Conservation (phyloP, 306 rosid species). For the Sesbania bispinosa region DNA sequence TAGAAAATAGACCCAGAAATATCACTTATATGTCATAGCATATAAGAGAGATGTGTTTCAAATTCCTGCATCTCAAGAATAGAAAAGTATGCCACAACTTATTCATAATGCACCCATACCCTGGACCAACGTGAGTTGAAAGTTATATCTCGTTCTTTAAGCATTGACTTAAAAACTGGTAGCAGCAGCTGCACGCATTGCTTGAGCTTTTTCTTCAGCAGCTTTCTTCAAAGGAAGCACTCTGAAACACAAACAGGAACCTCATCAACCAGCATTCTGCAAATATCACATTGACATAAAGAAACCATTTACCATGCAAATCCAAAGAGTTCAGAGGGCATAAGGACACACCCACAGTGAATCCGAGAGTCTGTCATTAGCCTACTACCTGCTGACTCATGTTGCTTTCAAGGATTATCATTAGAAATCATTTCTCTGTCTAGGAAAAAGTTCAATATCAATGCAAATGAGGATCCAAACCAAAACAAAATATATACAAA, state of each 20-base stretch:
- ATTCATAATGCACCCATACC: too few species aligned
- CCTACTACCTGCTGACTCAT: slow-evolving; percentile 82
- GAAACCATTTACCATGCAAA: slow-evolving; percentile 52
- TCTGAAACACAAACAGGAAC: slow-evolving; percentile 47
- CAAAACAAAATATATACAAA: slow-evolving; percentile 35
- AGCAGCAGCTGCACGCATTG: slow-evolving; percentile 60
- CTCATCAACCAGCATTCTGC: slow-evolving; percentile 30
- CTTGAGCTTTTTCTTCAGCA: slow-evolving; percentile 83
- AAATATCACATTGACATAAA: slow-evolving; percentile 16
- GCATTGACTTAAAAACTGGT: slow-evolving; percentile 77
- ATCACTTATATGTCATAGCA: too few species aligned
- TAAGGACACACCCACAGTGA: slow-evolving; percentile 66
- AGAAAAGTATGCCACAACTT: slow-evolving; percentile 14
- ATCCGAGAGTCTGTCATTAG: slow-evolving; percentile 70
- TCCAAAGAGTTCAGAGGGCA: slow-evolving; percentile 46
- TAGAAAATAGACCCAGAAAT: slow-evolving; percentile 13
- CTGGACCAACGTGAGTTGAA: slow-evolving; percentile 92
- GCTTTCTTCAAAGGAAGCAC: slow-evolving; percentile 86
- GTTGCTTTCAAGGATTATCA: slow-evolving; percentile 75
- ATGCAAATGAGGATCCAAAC: slow-evolving; percentile 47
- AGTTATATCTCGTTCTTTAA: slow-evolving; percentile 70
- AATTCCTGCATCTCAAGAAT: slow-evolving; percentile 16
- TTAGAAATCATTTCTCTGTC: slow-evolving; percentile 77
- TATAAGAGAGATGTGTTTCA: background rate
- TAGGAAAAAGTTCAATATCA: slow-evolving; percentile 66